Evolutionary conservation across 2,329 filamentous ascomycete species (phyloP), one percentile per base, ranked within the genome.

Genomic region (Penicillium sp.): DNA sequence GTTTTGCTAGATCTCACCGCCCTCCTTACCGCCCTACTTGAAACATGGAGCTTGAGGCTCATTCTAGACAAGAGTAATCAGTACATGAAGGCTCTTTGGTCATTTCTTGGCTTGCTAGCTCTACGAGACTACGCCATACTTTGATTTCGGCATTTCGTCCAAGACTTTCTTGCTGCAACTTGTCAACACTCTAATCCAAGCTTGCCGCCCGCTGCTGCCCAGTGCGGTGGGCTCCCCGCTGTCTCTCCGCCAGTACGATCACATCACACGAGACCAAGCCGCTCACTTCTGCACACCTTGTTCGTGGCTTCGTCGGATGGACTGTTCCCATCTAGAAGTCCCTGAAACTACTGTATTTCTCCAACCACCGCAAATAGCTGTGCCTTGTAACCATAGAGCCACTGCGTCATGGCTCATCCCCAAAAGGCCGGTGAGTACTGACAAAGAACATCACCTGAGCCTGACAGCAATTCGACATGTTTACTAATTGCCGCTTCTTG

Each of bases 351-450:
- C 29, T 36, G 8, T 28, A 26, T n/a, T 18, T n/a, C 18, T 28
- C 16, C 29, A 33, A 43, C 13, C 15, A 23, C n/a, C 28, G n/a
- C 47, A 26, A 16, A 33, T 6, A 28, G 6, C 9, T 33, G 44
- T 43, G 43, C 34, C 49, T 28, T 41, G 44, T 15, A 31, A 34
- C n/a, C 18, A 26, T 49, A 51, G 39, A 26, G 34, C 33, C 12
- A 29, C 56, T 50, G 60, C 50, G 57, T 53, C 56, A 71, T 72
- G 71, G 62, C 68, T 53, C 55, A 62, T 55, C 51, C 56, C 51
- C 65, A 65, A 53, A 66, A 61, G 51, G 61, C 70, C 54, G 71
- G 71, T 73, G 62, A 54, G 68, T 60, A 45, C 28, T 26, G 45
- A 49, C 34, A 33, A 36, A 44, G 26, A 46, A 42, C 21, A 33